Conservation (phyloP, 2,329 filamentous ascomycete species). For the Sporothrix variecibatus region DNA sequence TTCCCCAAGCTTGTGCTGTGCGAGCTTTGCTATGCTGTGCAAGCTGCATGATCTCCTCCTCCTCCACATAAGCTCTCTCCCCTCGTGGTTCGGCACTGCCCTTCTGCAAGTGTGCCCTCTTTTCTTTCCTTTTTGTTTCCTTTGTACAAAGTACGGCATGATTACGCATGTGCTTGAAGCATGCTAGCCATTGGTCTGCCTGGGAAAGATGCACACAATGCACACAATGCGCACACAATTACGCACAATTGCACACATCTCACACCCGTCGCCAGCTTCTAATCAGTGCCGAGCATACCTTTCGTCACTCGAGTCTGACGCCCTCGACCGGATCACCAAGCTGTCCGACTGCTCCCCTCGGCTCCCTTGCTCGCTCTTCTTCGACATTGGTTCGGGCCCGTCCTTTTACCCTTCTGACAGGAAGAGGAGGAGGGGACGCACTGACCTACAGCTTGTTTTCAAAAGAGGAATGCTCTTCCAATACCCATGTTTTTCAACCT, state of each 20-base stretch:
- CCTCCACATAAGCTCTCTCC: neutral
- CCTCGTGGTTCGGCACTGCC: neutral
- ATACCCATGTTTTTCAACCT: neutral
- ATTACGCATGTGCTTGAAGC: neutral
- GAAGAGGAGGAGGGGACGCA: neutral
- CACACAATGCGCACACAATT: neutral
- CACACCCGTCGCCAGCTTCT: neutral
- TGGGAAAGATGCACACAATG: neutral
- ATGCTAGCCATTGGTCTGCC: neutral
- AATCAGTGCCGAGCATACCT: neutral
- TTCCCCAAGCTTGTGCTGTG: neutral
- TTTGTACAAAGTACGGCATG: neutral
- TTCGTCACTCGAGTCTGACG: neutral
- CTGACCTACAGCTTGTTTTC: conserved; percentile 15
- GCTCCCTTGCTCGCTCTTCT: neutral
- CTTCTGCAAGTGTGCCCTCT: neutral
- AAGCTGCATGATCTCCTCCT: neutral
- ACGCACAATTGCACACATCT: neutral
- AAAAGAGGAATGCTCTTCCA: neutral
- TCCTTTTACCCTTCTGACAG: neutral
- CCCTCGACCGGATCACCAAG: neutral
- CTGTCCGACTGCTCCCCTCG: neutral
- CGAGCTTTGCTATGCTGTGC: neutral
- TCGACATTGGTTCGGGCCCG: neutral
- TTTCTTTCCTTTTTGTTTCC: too few species aligned